Evolutionary conservation across 176 grass and related monocot genomes (phyloP).

Genomic region (Panicum miliaceum): DNA sequence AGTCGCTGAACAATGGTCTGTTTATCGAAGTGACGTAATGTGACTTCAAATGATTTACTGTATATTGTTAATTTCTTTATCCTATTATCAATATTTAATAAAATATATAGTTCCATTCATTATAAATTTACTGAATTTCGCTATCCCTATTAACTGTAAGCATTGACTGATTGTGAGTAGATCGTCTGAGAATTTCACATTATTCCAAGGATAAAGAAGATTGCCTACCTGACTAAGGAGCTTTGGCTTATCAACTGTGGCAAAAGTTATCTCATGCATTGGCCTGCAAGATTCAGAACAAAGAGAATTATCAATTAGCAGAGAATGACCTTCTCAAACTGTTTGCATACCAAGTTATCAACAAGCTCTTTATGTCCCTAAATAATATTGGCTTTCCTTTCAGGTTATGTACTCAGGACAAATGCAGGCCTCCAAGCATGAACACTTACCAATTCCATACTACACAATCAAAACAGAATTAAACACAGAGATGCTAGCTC

Average conservation of each 20-base stretch:
- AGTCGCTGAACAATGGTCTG: background rate
- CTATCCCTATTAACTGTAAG: background rate
- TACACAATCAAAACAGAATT: background rate
- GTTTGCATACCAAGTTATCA: background rate
- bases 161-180: background rate
- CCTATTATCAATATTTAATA: background rate
- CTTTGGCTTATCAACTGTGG: conserved; percentile 79
- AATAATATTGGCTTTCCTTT: background rate
- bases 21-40: background rate
- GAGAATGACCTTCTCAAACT: background rate
- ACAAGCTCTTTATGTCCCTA: background rate
- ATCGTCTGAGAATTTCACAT: background rate
- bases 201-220: background rate
- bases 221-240: conserved; percentile 76
- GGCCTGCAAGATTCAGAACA: conserved; percentile 64
- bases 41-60: background rate
- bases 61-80: background rate
- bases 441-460: background rate
- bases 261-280: conserved; percentile 87
- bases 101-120: background rate
- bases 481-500: conserved; percentile 4
- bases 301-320: conserved; percentile 14
- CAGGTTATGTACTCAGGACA: background rate
- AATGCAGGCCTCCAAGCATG: background rate
- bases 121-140: conserved; percentile 12